Evolutionary conservation across 2,329 filamentous ascomycete genomes (phyloP).

Genomic region (Aspergillus sp.): DNA sequence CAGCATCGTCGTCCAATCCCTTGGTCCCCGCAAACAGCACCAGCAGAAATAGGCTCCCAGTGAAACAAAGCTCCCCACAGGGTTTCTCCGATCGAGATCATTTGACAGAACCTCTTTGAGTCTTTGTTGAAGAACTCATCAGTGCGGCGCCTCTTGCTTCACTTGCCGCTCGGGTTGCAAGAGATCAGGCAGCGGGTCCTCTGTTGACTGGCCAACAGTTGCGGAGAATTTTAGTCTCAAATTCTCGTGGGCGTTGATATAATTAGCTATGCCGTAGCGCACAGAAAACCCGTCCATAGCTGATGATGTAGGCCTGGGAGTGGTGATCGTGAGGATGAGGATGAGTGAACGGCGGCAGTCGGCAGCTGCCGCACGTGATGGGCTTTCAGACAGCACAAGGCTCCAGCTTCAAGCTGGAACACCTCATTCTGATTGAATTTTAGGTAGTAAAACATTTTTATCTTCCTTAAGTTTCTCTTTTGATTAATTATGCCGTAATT

Average conservation of each 20-base stretch:
- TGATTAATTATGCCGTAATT: neutral
- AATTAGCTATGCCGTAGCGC: neutral
- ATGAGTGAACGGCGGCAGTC: neutral
- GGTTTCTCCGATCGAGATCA: neutral
- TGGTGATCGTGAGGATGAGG: neutral
- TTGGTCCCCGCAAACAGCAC: neutral
- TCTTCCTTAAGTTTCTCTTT: neutral
- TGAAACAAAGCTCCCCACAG: conserved; percentile 1
- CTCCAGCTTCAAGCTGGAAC: neutral
- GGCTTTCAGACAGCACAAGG: neutral
- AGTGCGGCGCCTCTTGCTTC: conserved; percentile 16
- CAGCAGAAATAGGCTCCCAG: neutral
- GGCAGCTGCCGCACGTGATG: neutral
- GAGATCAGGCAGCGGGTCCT: neutral
- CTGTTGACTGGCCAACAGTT: conserved; percentile 9
- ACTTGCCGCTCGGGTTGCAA: conserved; percentile 11
- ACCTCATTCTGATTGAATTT: neutral
- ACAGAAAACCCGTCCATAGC: neutral
- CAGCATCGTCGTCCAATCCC: conserved; percentile 26
- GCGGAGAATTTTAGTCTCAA: neutral
- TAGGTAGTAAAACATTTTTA: neutral
- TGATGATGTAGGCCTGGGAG: neutral
- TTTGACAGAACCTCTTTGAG: neutral
- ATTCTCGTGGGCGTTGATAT: neutral
- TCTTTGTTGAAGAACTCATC: conserved; percentile 10